Evolutionary conservation across 148 eudicot species (phyloP), one percentile per base, ranked within the genome.

Genomic region (Dianthus caryophyllus): DNA sequence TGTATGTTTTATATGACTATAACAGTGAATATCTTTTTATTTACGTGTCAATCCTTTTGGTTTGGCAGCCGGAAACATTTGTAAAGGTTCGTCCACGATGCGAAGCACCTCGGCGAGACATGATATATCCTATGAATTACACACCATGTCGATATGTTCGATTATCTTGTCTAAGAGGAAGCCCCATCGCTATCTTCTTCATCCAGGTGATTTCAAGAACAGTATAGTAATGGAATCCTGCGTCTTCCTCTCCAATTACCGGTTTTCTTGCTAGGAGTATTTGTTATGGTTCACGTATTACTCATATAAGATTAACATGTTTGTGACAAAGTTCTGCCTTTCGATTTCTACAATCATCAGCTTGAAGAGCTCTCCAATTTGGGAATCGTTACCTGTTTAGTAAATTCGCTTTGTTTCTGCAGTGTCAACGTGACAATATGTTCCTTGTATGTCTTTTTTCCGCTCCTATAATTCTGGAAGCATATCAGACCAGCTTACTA

Each of bases 61-160:
- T 71, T 65, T 38, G 7, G 77, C 81, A 89, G 96, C 96, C 96
- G 26, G 96, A 89, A 78, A 79, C 83, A 17, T 89, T 89, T 84
- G 78, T 65, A 59, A 89, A 89, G 76, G 80, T 84, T 66, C 96
- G 96, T 56, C 80, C 89, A 18, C 84, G 96, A 47, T 86, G 87
- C 74, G 96, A 89, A 80, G 96, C 96, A 17, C 96, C 96, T 79
- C 84, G 96, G 56, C 87, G 96, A 50, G 96, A 89, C 70, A 81
- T 86, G 83, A 74, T 70, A 60, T 89, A 89, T 67, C 81, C 89
- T 29, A 84, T 84, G 89, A 86, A 80, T 75, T 89, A 86, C 73
- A 84, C 89, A 66, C 89, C 96, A 33, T 84, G 87, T 73, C 89
- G 86, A 48, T 89, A 86, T 80, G 87, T 89, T 65, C 76, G 96